Evolutionary conservation across 2,329 filamentous ascomycete species (phyloP).

Genomic region (Cladosporium phlei): DNA sequence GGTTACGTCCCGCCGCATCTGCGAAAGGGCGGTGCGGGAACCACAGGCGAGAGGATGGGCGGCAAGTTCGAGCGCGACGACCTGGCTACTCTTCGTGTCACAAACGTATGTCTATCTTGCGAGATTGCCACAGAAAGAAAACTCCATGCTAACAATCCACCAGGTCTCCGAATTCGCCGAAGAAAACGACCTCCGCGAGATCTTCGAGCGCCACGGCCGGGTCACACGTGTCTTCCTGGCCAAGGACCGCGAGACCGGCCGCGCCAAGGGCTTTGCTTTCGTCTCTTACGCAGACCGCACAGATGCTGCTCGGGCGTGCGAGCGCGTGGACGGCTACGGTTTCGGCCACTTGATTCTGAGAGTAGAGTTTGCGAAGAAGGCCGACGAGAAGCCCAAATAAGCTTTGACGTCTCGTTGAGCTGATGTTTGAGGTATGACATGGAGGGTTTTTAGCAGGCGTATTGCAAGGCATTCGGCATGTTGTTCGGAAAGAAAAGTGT

Average conservation of each 20-base stretch:
- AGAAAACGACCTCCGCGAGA: conserved; percentile 88
- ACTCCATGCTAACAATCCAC: conserved; percentile 26
- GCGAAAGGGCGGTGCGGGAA: conserved; percentile 65
- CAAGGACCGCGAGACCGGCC: conserved; percentile 92
- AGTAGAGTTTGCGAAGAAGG: conserved; percentile 78
- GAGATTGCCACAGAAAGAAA: neutral
- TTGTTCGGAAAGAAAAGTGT: neutral
- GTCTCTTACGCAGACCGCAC: conserved; percentile 89
- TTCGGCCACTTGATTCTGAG: conserved; percentile 82
- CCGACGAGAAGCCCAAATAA: conserved; percentile 13
- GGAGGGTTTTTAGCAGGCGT: conserved; percentile 8
- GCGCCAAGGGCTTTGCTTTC: conserved; percentile 98
- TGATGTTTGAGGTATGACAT: conserved; percentile 4
- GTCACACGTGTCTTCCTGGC: conserved; percentile 97
- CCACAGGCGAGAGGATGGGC: conserved; percentile 75
- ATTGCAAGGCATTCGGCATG: conserved; percentile 6
- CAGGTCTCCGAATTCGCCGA: conserved; percentile 96
- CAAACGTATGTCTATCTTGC: conserved; percentile 70
- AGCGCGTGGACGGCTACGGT: conserved; percentile 95
- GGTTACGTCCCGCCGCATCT: conserved; percentile 94
- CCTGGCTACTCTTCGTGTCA: conserved; percentile 90
- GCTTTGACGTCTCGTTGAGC: neutral
- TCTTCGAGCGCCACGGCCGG: conserved; percentile 96
- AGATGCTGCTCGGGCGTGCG: conserved; percentile 87
- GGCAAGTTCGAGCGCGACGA: conserved; percentile 97